Conservation (phyloP, 2,329 filamentous ascomycete genomes). For the Pseudofabraea citricarpa region DNA sequence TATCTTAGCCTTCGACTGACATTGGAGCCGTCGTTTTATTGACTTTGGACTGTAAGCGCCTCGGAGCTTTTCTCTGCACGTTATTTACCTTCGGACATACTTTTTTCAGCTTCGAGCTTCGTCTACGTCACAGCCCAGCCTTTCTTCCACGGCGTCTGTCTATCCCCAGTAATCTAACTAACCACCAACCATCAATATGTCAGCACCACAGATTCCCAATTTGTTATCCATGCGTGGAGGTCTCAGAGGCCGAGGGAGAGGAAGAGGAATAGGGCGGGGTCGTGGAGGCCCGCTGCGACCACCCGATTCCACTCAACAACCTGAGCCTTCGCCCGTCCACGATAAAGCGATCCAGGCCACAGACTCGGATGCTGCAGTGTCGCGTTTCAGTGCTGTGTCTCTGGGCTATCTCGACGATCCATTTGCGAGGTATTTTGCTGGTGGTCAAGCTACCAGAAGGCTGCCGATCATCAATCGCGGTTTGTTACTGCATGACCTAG, state of each 20-base stretch:
- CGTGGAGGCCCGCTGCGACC: slow-evolving; percentile 13
- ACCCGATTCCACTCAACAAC: slow-evolving; percentile 11
- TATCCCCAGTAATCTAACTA: no score
- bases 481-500: slow-evolving; percentile 33
- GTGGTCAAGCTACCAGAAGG: slow-evolving; percentile 53
- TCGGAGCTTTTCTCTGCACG: no score
- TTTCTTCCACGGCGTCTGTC: no score
- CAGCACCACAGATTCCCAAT: slow-evolving; percentile 73
- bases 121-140: no score
- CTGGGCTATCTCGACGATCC: slow-evolving; percentile 80
- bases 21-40: no score
- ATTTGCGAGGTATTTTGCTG: slow-evolving; percentile 69
- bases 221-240: slow-evolving; percentile 53
- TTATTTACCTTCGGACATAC: no score
- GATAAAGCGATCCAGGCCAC: slow-evolving; percentile 82
- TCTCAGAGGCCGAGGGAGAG: slow-evolving; percentile 43
- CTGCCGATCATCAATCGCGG: slow-evolving; percentile 94
- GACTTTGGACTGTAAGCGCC: no score
- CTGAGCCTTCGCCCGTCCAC: slow-evolving; percentile 37
- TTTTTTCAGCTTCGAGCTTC: no score
- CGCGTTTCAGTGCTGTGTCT: slow-evolving; percentile 81
- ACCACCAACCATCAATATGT: slow-evolving; percentile 51
- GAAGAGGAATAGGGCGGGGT: slow-evolving; percentile 30
- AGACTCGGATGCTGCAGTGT: slow-evolving; percentile 86
- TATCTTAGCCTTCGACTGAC: no score